Evolutionary conservation across 768 basidiomycete genomes (phyloP), one percentile per base, ranked within the genome.

Genomic region (Serendipita sp.): DNA sequence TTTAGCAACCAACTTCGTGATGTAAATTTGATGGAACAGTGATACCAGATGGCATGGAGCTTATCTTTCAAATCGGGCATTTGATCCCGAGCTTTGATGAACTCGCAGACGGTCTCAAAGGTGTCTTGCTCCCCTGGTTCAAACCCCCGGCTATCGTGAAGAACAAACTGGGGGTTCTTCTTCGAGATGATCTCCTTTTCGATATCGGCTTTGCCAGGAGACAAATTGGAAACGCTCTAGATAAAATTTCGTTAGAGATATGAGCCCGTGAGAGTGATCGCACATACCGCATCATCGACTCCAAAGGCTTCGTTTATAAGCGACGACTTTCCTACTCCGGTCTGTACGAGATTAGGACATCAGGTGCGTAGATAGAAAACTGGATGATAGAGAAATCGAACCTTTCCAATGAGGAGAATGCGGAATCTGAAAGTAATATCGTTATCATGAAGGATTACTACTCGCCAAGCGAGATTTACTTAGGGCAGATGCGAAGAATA

Each of bases 31-130:
- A 38, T 14, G 14, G 38, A 38, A 14, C 14, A 38, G 14, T 7
- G 38, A n/a, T 45, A 67, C 66, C 66, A 67, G 3, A 67, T 34
- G 34, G 66, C 66, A 16, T 67, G 66, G 3, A 67, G 38, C 17
- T 48, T 58, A 16, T 67, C 66, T 34, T 62, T 64, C 3, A 67
- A 42, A 5, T 61, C 50, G 1, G 42, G 58, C 66, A 56, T 60
- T n/a, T 58, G 34, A 20, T 61, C 63, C 22, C 66, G 50, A 4
- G 61, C 20, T 14, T 41, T 2, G 31, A 67, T 67, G 44, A 67
- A 67, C 14, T 48, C 26, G 28, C 44, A 44, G 26, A 68, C 66
- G 28, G 3, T 41, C 42, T 45, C 26, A 11, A 64, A 45, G 44
- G 20, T 61, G 22, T 17, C 41, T 2, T 9, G 5, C 11, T 65